Base-by-base conservation (phyloP, 2,329 filamentous ascomycete species). In the Neonectria magnoliae region DNA sequence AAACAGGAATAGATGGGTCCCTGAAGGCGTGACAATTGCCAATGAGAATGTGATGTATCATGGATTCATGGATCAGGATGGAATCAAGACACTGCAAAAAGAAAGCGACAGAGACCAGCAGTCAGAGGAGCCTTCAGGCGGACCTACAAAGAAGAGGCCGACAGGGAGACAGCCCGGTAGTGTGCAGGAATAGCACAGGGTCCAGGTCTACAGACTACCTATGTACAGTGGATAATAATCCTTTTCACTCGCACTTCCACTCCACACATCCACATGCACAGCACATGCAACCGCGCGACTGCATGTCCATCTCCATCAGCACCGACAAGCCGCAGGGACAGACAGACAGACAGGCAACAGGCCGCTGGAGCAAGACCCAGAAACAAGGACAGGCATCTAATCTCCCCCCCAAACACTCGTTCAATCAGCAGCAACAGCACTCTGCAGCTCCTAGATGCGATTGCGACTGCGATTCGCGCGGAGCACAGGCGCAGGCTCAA, bases 251-350 rank as follows among this genome's bases (percentile, higher is more conserved):
- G 25, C 25, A 25, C 25, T 25, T 25, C 25, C 25, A 25, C 25
- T 29, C 29, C 36, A 51, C 59, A 48, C 22, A 29, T 55, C 56
- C 56, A 64, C 61, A 64, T 64, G 61, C 61, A 56, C 44, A 48
- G 61, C 61, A 64, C 56, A 59, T 64, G 61, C 61, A 64, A 44
- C 61, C 45, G 53, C 60, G 51, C n/a, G 48, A 52, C 57, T 54
- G 48, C 57, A 54, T n/a, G 36, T 38, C 13, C 33, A 7, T 27
- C 48, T 27, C 48, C 48, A 51, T n/a, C 29, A 16, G 45, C 25
- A 48, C 22, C 25, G 14, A 22, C 45, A 51, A 51, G 48, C 48
- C 29, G 48, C 48, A 51, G 48, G 22, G 16, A 25, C 42, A 6
- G 42, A 25, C 31, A 11, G 31, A 44, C 41, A 11, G 22, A 29